Base-by-base conservation (phyloP, 2,329 filamentous ascomycete species). In the Cercospora beticola region DNA sequence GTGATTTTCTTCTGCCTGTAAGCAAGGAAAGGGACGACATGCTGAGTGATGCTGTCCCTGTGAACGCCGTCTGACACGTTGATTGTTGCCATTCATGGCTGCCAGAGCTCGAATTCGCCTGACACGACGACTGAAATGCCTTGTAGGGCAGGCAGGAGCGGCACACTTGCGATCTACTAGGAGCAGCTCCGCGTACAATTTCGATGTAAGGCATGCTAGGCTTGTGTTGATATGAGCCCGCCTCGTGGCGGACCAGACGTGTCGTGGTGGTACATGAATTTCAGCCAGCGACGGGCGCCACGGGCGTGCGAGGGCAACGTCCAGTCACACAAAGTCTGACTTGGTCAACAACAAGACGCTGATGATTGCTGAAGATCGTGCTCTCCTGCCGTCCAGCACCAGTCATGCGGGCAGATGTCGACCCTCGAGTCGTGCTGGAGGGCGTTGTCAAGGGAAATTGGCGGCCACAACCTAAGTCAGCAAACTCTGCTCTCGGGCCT, bases 401-500 rank as follows among this genome's bases (percentile, higher is more conserved):
- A 31, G 40, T 31, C 61, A 54, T 52, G 61, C 61, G 26, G 18
- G 46, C 46, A 40, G 33, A 16, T 40, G 14, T 40, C 14, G 12
- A 36, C 14, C 33, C 33, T 40, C 33, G 33, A 40, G 33, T 40
- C 36, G 36, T 43, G 36, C 36, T 43, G 36, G 36, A 21, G 43
- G 40, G 26, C 46, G 61, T 54, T 63, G 26, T 30, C 4, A 1
- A 28, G 61, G 40, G 46, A 54, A 63, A 30, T 52, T 54, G 49
- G 36, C 16, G 36, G 36, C 46, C 46, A 52, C 10, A 7, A 52
- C 16, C 18, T 21, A 43, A 5, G 30, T 30, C n/a, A 4, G 36
- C 21, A 30, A 57, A 65, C 10, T 57, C 33, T 30, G 62, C 62
- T 65, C 54, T 28, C 62, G 54, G 61, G 43, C 49, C 62, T 64